These are phyloP conservation scores for Phalaenopsis aphrodite DNA, from an alignment of 106 monocot species.

Conservation along the genomic window DNA sequence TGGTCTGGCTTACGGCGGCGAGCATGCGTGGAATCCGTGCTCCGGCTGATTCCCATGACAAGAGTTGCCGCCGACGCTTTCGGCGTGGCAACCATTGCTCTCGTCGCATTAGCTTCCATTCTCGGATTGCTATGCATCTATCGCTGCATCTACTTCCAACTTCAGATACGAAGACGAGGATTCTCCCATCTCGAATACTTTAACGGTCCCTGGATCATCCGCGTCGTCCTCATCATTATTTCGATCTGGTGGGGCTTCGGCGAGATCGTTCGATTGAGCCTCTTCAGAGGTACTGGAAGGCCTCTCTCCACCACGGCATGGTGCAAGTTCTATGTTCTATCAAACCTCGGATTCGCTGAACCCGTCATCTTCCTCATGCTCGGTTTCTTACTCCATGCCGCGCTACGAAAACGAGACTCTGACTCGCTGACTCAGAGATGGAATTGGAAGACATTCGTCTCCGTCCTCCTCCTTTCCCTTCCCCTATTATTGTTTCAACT, in stretches of 20 bases:
- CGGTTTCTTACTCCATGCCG: conserved; percentile 49
- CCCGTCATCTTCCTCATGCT: conserved; percentile 58
- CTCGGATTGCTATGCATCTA: conserved; percentile 51
- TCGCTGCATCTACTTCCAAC: conserved; percentile 40
- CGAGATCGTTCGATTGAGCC: conserved; percentile 45
- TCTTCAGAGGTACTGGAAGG: conserved; percentile 35
- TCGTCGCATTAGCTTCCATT: conserved; percentile 34
- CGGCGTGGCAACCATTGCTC: conserved; percentile 64
- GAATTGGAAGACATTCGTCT: conserved; percentile 45
- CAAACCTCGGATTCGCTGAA: conserved; percentile 83
- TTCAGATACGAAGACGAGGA: conserved; percentile 22
- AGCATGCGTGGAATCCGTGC: conserved; percentile 73
- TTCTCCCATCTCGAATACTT: conserved; percentile 57
- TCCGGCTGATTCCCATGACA: conserved; percentile 79
- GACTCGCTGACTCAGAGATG: conserved; percentile 48
- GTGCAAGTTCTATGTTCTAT: conserved; percentile 79
- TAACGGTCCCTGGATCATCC: conserved; percentile 78
- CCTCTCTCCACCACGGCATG: conserved; percentile 21
- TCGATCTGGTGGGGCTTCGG: conserved; percentile 53
- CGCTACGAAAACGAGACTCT: conserved; percentile 42
- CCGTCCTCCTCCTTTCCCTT: conserved; percentile 37
- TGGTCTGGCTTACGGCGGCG: conserved; percentile 20
- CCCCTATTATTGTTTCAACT: conserved; percentile 47
- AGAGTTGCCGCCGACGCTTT: conserved; percentile 68
- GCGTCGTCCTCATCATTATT: conserved; percentile 46